A percentile compares a stretch with the other conserved stretches of the same genome.
phyloP scores from a whole-genome alignment of 78 protist species.

The Dictyostelium discoideum region DNA sequence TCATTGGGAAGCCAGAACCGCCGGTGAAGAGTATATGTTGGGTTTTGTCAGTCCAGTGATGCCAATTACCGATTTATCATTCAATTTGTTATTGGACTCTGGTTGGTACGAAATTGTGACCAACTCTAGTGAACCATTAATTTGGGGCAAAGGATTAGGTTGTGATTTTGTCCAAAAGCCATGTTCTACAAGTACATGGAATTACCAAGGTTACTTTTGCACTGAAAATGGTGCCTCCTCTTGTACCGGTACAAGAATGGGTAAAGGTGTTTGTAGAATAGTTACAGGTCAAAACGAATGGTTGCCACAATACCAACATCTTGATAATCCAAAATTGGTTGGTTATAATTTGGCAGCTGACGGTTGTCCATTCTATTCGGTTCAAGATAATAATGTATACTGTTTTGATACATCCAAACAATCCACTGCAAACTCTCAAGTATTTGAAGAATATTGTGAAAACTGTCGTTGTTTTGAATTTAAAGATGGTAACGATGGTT shows the following conservation, averaged over 20 bases:
- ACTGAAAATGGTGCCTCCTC: background rate
- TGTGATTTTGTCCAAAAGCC: conserved; percentile 4
- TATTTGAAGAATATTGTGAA: background rate
- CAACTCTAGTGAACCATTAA: background rate
- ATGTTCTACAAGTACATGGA: background rate
- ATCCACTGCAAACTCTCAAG: background rate
- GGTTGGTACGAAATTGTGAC: conserved; percentile 55
- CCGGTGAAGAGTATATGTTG: conserved; percentile 64
- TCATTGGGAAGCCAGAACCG: conserved; percentile 81
- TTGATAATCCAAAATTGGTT: background rate
- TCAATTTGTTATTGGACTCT: conserved; percentile 26
- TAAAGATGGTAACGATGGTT: background rate
- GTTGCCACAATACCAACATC: conserved; percentile 11
- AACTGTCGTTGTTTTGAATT: conserved; percentile 26
- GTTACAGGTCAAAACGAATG: background rate
- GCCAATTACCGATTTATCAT: conserved; percentile 40
- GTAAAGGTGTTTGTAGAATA: background rate
- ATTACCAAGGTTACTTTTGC: conserved; percentile 6
- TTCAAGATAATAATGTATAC: background rate
- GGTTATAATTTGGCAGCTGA: conserved; percentile 2
- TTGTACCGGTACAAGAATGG: conserved; percentile 49
- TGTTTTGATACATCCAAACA: background rate
- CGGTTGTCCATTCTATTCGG: conserved; percentile 26
- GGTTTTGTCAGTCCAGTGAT: conserved; percentile 50
- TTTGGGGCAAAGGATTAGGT: conserved; percentile 21